Percentiles rank a stretch among this genome's conserved stretches.
Evolutionary conservation across 1,139 yeast genomes (phyloP).

Genomic region (Arxiozyma heterogenica): DNA sequence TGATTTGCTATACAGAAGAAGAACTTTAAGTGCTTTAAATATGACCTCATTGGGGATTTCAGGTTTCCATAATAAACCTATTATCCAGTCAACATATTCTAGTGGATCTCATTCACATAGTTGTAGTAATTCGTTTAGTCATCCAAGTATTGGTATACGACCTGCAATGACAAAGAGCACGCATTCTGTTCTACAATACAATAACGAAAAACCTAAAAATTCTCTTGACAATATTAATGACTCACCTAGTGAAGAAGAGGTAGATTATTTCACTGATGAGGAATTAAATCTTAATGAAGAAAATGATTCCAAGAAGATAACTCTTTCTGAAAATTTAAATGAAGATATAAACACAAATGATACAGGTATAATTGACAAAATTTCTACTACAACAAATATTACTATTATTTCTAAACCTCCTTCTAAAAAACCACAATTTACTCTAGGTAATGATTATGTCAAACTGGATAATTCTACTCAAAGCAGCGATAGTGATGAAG

Average conservation of each 20-base stretch:
- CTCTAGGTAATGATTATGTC: slow-evolving; percentile 4
- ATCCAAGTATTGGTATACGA: slow-evolving; percentile 16
- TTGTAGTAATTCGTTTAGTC: slow-evolving; percentile 4
- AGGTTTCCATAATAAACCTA: slow-evolving; percentile 16
- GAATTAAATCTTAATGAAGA: slow-evolving; percentile 24
- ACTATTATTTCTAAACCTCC: not conserved
- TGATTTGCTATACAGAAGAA: slow-evolving; percentile 23
- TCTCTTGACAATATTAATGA: slow-evolving; percentile 2
- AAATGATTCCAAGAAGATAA: not conserved
- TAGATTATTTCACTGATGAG: slow-evolving; percentile 16
- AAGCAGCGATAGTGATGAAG: slow-evolving; percentile 1
- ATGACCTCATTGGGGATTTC: slow-evolving; percentile 26
- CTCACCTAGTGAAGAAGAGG: slow-evolving; percentile 12
- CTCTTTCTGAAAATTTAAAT: not conserved
- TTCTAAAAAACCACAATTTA: slow-evolving; percentile 5
- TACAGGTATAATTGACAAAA: not conserved
- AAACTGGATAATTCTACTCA: not conserved
- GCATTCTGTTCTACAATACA: slow-evolving; percentile 23
- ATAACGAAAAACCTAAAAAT: slow-evolving; percentile 11
- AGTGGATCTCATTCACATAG: not conserved
- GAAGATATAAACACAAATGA: not conserved
- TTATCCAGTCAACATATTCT: not conserved
- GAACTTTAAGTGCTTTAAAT: slow-evolving; percentile 28
- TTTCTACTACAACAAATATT: not conserved
- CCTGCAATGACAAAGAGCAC: slow-evolving; percentile 25